Conservation (phyloP, 352 stramenopile genomes). For the Globisporangium mamillatum region DNA sequence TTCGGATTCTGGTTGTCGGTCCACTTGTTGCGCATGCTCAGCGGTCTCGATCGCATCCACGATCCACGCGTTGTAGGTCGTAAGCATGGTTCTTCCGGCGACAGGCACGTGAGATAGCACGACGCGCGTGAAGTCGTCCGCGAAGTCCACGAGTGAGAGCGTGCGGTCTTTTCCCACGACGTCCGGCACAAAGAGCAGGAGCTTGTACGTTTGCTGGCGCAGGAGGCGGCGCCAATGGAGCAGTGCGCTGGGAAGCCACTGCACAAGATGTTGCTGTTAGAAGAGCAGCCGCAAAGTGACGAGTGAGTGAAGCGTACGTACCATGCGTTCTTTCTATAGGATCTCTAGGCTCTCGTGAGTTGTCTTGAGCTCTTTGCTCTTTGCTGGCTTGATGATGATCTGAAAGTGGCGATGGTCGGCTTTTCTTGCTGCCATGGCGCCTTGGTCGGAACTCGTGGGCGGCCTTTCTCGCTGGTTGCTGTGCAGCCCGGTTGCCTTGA, state of each 20-base stretch:
- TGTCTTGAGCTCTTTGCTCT: neutral
- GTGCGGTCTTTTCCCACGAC: constrained; percentile 1
- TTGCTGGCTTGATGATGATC: neutral
- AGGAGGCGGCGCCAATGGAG: constrained; percentile 13
- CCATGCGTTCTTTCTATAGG: constrained; percentile 12
- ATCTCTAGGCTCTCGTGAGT: neutral
- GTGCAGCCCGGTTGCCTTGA: neutral
- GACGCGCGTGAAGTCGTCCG: constrained; percentile 1
- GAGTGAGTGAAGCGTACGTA: constrained; percentile 2
- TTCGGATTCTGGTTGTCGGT: neutral
- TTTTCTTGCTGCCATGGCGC: neutral
- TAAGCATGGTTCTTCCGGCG: constrained; percentile 11
- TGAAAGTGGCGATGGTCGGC: neutral
- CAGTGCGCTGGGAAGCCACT: constrained; percentile 12
- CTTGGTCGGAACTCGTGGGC: neutral
- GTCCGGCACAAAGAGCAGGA: constrained; percentile 1
- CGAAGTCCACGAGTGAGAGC: neutral
- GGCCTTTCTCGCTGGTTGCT: neutral
- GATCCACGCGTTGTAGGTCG: constrained; percentile 19
- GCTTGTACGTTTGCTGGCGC: neutral
- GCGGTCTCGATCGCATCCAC: neutral
- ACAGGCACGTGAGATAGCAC: constrained; percentile 10
- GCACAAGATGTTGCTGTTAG: neutral
- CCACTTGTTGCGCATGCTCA: neutral
- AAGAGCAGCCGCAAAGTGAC: neutral